Conservation (phyloP, 768 basidiomycete species). For the Rhodocollybia butyracea region DNA sequence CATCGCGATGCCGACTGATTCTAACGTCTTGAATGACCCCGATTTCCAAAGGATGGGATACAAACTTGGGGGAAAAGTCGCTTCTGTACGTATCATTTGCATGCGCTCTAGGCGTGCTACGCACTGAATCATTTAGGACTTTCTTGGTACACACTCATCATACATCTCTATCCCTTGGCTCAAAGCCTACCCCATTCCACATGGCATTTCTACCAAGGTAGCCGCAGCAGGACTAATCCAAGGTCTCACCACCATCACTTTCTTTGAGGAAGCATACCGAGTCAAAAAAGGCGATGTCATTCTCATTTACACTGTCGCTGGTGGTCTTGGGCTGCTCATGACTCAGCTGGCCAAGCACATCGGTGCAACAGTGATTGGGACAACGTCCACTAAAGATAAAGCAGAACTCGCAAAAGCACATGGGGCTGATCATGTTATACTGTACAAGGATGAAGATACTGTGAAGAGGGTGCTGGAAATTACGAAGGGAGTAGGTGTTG, state of each 20-base stretch:
- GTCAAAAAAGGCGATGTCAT: conserved; percentile 80
- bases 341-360: conserved; percentile 65
- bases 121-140: conserved; percentile 30
- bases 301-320: conserved; percentile 89
- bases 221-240: conserved; percentile 73
- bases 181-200: conserved; percentile 61
- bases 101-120: not conserved
- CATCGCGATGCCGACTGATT: conserved; percentile 68
- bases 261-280: conserved; percentile 82
- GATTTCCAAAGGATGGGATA: conserved; percentile 64
- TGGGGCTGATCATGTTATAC: conserved; percentile 85
- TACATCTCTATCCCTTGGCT: conserved; percentile 71
- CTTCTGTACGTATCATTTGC: conserved; percentile 44
- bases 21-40: conserved; percentile 52
- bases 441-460: conserved; percentile 75
- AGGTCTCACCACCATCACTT: conserved; percentile 73
- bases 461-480: conserved; percentile 71
- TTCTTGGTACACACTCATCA: conserved; percentile 58
- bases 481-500: conserved; percentile 79
- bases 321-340: conserved; percentile 75
- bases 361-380: conserved; percentile 92
- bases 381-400: conserved; percentile 84
- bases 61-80: conserved; percentile 67
- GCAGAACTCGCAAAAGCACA: conserved; percentile 72
- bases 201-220: conserved; percentile 48